Conservation (phyloP, 345 rosid genomes). For the Brassica incana region DNA sequence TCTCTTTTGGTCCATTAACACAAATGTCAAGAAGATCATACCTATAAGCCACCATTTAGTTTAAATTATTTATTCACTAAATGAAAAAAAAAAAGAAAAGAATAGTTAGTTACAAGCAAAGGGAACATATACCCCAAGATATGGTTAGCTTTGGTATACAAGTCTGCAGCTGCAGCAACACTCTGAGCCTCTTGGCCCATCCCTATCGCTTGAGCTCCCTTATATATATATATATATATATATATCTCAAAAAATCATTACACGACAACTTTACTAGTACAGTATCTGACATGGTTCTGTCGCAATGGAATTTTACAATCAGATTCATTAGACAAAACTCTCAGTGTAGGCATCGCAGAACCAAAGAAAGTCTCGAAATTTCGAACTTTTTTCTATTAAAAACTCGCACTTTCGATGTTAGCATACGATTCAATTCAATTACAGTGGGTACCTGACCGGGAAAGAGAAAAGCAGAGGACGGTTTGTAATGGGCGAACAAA, state of each 20-base stretch:
- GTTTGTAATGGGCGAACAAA: constrained; percentile 73
- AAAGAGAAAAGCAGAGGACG: constrained; percentile 73
- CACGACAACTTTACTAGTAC: neutral
- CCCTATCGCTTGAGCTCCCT: constrained; percentile 98
- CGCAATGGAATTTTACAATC: neutral
- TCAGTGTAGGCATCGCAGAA: neutral
- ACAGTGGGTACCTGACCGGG: constrained; percentile 75
- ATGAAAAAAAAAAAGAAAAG: neutral
- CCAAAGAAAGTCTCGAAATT: neutral
- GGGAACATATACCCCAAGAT: constrained; percentile 64
- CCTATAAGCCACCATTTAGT: constrained; percentile 46
- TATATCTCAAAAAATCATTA: neutral
- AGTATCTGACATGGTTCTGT: neutral
- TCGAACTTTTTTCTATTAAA: neutral
- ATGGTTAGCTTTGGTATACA: constrained; percentile 81
- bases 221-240: neutral
- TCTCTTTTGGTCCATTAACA: constrained; percentile 88
- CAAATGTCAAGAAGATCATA: constrained; percentile 95
- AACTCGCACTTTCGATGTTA: neutral
- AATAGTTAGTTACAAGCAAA: neutral
- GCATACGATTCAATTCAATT: neutral
- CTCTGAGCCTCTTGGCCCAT: constrained; percentile 94
- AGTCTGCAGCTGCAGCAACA: constrained; percentile 70
- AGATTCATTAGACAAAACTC: neutral
- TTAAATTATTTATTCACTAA: neutral